Conservation (phyloP, 2,329 filamentous ascomycete species). For the Chalaropsis thielavioides region DNA sequence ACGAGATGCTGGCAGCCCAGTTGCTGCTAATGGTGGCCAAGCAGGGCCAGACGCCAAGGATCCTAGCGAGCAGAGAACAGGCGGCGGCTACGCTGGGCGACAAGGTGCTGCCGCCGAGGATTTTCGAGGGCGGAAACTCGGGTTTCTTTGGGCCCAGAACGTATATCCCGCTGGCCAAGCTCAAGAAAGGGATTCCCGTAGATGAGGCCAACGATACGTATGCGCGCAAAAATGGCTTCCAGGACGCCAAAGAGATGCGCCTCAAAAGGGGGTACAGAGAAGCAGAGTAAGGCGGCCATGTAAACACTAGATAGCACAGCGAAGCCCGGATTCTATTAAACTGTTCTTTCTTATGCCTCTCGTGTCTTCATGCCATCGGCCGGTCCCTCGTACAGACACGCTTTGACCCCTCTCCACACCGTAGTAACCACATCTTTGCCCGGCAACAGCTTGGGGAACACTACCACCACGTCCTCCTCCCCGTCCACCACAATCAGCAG, state of each 20-base stretch:
- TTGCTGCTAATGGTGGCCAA: conserved; percentile 49
- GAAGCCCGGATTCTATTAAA: conserved; percentile 2
- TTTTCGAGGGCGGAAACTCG: conserved; percentile 43
- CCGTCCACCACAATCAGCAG: conserved; percentile 79
- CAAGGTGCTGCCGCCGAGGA: conserved; percentile 11
- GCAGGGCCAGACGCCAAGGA: conserved; percentile 24
- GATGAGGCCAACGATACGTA: conserved; percentile 46
- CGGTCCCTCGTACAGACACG: conserved; percentile 53
- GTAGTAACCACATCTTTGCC: conserved; percentile 60
- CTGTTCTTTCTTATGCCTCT: background rate
- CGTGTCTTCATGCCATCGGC: conserved; percentile 13
- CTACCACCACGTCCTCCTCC: conserved; percentile 80
- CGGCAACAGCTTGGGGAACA: conserved; percentile 74
- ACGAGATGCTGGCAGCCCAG: conserved; percentile 67
- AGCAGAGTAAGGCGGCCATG: conserved; percentile 20
- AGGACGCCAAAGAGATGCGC: conserved; percentile 35
- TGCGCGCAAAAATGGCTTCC: conserved; percentile 46
- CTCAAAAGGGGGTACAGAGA: conserved; percentile 24
- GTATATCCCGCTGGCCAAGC: conserved; percentile 43
- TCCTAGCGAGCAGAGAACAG: conserved; percentile 4
- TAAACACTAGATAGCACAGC: background rate
- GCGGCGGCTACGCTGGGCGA: conserved; percentile 12
- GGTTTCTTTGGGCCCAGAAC: conserved; percentile 27
- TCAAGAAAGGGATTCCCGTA: conserved; percentile 33
- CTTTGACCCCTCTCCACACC: conserved; percentile 76